phyloP scores from a whole-genome alignment of 768 basidiomycete genomes.

The Krasilnikovozyma curviuscula region DNA sequence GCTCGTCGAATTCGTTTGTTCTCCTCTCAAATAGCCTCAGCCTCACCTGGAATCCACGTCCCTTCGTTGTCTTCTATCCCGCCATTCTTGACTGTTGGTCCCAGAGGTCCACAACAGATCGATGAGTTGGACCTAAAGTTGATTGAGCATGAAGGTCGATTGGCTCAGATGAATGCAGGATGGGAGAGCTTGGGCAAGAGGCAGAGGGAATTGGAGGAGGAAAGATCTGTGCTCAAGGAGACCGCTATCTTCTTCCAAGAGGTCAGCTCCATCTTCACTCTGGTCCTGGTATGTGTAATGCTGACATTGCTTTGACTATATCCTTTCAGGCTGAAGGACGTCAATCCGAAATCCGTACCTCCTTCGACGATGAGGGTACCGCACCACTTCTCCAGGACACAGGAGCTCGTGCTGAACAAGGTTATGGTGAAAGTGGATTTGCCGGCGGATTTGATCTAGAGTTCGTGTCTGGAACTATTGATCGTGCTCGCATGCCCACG shows the following conservation, averaged over 20 bases:
- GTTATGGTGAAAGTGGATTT: slow-evolving; percentile 22
- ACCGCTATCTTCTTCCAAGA: slow-evolving; percentile 90
- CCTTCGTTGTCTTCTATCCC: slow-evolving; percentile 72
- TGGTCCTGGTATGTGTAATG: slow-evolving; percentile 3
- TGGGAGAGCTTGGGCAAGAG: slow-evolving; percentile 76
- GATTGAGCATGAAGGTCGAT: slow-evolving; percentile 61
- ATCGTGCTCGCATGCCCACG: slow-evolving; percentile 70
- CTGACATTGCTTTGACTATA: not conserved
- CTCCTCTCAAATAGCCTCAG: slow-evolving; percentile 58
- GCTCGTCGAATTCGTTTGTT: slow-evolving; percentile 86
- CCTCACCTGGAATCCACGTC: slow-evolving; percentile 50
- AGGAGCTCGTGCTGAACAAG: slow-evolving; percentile 59
- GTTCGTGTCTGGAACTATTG: slow-evolving; percentile 94
- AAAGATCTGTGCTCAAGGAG: slow-evolving; percentile 79
- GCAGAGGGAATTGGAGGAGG: slow-evolving; percentile 72
- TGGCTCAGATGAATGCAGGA: slow-evolving; percentile 77
- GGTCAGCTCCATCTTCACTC: slow-evolving; percentile 30
- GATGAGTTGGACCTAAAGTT: slow-evolving; percentile 83
- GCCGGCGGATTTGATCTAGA: slow-evolving; percentile 53
- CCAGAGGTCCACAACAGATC: slow-evolving; percentile 75
- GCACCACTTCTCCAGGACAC: slow-evolving; percentile 61
- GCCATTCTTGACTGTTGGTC: slow-evolving; percentile 71
- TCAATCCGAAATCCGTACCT: slow-evolving; percentile 59
- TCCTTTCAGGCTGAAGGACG: slow-evolving; percentile 51
- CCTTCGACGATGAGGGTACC: slow-evolving; percentile 62